phyloP scores from a whole-genome alignment of 345 rosid species.

The Sisymbrium irio region DNA sequence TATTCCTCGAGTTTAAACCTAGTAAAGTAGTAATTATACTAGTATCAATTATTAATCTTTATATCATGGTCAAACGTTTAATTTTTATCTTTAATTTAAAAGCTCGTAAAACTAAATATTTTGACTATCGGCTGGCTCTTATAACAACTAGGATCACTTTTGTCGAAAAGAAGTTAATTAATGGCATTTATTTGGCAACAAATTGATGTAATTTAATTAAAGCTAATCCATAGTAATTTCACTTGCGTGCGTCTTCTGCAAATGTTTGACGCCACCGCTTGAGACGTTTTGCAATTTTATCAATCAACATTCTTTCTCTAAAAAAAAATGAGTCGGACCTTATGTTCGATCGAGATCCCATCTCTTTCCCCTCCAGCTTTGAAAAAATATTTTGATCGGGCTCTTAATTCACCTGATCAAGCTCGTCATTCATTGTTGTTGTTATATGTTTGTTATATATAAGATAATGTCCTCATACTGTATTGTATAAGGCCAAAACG shows the following conservation, averaged over 20 bases:
- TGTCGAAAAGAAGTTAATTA: not conserved
- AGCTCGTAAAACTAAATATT: not conserved
- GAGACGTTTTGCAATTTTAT: not conserved
- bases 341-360: too few species aligned
- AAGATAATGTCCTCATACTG: not conserved
- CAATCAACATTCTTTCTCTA: not conserved
- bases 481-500: conserved; percentile 12
- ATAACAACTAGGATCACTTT: not conserved
- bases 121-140: not conserved
- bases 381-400: not conserved
- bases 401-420: not conserved
- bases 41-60: not conserved
- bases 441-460: too few species aligned
- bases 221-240: not conserved
- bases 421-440: not conserved
- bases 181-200: not conserved
- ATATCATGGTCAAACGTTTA: not conserved
- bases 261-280: not conserved
- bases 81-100: too few species aligned
- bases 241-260: not conserved
- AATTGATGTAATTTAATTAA: not conserved
- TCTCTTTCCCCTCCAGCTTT: too few species aligned
- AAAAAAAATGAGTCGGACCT: too few species aligned
- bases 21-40: not conserved
- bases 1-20: not conserved